Conservation (phyloP, 2,329 filamentous ascomycete genomes). For the Calonectria leucothoes region DNA sequence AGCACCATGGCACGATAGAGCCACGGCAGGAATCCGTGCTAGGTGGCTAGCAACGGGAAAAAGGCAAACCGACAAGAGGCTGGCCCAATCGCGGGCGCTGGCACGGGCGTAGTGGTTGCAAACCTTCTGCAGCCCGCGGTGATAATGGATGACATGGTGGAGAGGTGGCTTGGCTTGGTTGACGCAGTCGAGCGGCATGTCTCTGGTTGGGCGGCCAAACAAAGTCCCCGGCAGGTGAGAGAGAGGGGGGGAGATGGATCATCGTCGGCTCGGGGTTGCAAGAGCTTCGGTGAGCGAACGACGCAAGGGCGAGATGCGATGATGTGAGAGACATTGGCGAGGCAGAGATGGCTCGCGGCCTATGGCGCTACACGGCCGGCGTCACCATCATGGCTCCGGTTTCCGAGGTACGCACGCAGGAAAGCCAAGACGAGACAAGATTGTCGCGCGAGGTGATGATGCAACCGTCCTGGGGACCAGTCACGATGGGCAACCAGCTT, state of each 20-base stretch:
- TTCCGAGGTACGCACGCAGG: neutral
- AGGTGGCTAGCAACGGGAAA: conserved; percentile 13
- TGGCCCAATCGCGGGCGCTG: conserved; percentile 29
- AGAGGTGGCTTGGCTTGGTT: conserved; percentile 29
- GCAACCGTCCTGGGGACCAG: neutral
- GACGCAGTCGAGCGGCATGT: conserved; percentile 16
- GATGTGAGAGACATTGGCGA: neutral
- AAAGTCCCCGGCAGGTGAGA: conserved; percentile 2
- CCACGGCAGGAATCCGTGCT: conserved; percentile 22
- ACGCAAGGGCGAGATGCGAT: neutral
- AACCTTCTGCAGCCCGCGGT: conserved; percentile 29
- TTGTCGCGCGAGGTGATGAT: neutral
- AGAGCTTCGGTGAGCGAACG: neutral
- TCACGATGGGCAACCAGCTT: neutral
- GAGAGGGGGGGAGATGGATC: neutral
- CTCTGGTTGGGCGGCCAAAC: neutral
- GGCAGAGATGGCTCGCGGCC: neutral
- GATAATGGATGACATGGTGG: conserved; percentile 30
- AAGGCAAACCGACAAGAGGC: conserved; percentile 20
- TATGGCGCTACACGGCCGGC: neutral
- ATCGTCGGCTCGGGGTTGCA: neutral
- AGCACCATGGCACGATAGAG: conserved; percentile 29
- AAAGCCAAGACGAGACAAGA: neutral
- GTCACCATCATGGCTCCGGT: neutral
- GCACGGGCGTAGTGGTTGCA: conserved; percentile 25